Evolutionary conservation across 2,329 filamentous ascomycete genomes (phyloP).

Genomic region (Massarina eburnea): DNA sequence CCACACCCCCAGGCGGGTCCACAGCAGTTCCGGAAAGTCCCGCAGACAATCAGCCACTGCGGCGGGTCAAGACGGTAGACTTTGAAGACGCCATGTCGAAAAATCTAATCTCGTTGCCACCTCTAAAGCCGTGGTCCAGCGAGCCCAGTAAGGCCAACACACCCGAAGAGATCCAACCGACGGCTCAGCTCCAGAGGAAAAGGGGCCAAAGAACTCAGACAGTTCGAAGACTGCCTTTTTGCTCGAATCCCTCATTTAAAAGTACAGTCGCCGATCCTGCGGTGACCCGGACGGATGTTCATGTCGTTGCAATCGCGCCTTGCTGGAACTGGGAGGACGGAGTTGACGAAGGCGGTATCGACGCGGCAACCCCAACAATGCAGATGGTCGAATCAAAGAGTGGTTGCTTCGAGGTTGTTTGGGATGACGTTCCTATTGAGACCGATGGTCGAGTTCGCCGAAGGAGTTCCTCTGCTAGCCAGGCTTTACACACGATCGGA

Average conservation of each 20-base stretch:
- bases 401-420: slow-evolving; percentile 33
- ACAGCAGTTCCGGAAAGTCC: not conserved
- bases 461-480: slow-evolving; percentile 24
- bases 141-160: not conserved
- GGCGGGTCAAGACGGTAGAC: slow-evolving; percentile 34
- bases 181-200: not conserved
- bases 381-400: slow-evolving; percentile 33
- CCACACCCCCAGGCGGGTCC: slow-evolving; percentile 15
- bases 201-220: not conserved
- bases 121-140: slow-evolving; percentile 3
- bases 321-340: slow-evolving; percentile 7
- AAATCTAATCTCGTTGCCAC: slow-evolving; percentile 5
- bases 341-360: slow-evolving; percentile 5
- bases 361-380: slow-evolving; percentile 35
- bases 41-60: slow-evolving; percentile 9
- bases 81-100: slow-evolving; percentile 21
- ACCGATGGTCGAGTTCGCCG: slow-evolving; percentile 6
- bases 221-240: slow-evolving; percentile 4
- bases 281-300: slow-evolving; percentile 37
- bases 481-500: slow-evolving; percentile 15
- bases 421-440: slow-evolving; percentile 28
- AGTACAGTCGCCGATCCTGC: slow-evolving; percentile 29
- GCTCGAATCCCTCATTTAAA: slow-evolving; percentile 18
- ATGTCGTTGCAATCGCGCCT: slow-evolving; percentile 34
- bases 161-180: not conserved